These are phyloP conservation scores for Fraxinus angustifolia DNA, from an alignment of 305 asterid genomes.

Conservation along the genomic window DNA sequence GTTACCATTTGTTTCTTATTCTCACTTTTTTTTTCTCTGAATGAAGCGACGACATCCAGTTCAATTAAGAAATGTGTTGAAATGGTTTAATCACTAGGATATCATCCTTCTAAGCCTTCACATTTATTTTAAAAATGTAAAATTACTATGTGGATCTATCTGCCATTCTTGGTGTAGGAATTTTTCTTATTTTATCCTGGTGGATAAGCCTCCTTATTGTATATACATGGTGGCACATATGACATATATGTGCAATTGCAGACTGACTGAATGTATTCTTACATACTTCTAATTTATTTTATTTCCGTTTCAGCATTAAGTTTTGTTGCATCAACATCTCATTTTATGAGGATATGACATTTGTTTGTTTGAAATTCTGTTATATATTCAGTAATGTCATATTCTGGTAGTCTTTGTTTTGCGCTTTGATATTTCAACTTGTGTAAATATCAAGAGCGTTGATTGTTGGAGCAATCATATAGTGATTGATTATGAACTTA, in stretches of 20 bases:
- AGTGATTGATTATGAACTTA: constrained; percentile 11
- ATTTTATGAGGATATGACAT: not conserved
- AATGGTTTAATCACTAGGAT: not conserved
- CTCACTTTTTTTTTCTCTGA: not conserved
- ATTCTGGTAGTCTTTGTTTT: not conserved
- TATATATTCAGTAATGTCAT: not conserved
- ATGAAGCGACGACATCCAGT: not conserved
- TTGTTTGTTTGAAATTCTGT: not conserved
- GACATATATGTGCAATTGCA: not conserved
- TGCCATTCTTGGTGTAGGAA: not conserved
- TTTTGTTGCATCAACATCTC: not conserved
- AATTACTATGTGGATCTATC: not conserved
- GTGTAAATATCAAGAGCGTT: not conserved
- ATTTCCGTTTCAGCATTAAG: constrained; percentile 2
- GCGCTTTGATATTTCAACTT: not conserved
- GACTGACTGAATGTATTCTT: not conserved
- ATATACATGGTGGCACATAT: not conserved
- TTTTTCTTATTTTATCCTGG: not conserved
- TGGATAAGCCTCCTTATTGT: not conserved
- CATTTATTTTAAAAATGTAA: not conserved
- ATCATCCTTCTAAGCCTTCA: not conserved
- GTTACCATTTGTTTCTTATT: not conserved
- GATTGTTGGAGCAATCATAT: not conserved
- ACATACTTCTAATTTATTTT: not conserved
- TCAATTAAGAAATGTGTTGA: not conserved